A percentile compares a stretch with the other conserved stretches of the same genome.
Conservation (phyloP, 106 monocot species). For the Allium fistulosum region DNA sequence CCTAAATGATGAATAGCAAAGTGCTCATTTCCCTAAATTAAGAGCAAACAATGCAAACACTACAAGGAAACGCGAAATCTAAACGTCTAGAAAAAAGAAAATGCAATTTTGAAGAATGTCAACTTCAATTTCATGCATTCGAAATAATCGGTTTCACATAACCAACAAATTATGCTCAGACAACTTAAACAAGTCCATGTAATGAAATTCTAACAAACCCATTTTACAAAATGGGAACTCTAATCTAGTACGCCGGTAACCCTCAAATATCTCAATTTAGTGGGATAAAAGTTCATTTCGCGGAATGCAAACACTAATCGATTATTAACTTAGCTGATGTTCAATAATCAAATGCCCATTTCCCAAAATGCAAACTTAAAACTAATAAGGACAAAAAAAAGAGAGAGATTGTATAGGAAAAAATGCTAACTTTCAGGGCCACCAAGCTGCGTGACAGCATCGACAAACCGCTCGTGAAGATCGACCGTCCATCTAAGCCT, state of each 20-base stretch:
- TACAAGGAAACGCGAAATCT: too few relatives aligned
- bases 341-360: background rate
- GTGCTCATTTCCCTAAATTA: too few relatives aligned
- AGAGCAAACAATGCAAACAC: too few relatives aligned
- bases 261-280: background rate
- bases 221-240: background rate
- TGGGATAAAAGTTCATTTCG: background rate
- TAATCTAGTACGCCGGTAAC: background rate
- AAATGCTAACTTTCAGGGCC: constrained; percentile 76
- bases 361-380: constrained; percentile 1
- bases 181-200: too few relatives aligned
- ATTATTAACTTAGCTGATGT: background rate
- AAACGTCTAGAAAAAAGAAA: too few relatives aligned
- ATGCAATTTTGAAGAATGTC: too few relatives aligned
- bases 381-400: background rate
- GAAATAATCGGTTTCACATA: too few relatives aligned
- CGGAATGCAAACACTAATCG: background rate
- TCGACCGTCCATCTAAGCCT: constrained; percentile 97
- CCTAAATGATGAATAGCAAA: too few relatives aligned
- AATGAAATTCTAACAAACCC: too few relatives aligned
- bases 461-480: constrained; percentile 94
- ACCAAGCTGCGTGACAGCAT: constrained; percentile 93
- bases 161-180: too few relatives aligned
- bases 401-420: background rate
- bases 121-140: too few relatives aligned